phyloP scores from a whole-genome alignment of 169 alveolate species.

The Plasmodium malariae region DNA sequence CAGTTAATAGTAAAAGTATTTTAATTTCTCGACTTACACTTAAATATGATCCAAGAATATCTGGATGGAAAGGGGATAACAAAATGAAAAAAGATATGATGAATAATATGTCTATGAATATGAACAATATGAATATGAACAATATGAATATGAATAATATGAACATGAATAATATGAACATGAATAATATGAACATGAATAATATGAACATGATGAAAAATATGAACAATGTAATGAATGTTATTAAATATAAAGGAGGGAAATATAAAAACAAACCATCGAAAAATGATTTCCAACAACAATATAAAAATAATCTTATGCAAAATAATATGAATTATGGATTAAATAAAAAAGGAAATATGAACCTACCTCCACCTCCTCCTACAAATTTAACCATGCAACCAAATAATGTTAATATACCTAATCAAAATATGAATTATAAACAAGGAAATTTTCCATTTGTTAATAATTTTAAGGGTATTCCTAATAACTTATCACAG shows the following conservation, averaged over 20 bases:
- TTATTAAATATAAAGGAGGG: conserved; percentile 57
- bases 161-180: conserved; percentile 34
- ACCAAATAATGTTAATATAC: conserved; percentile 51
- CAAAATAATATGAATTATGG: conserved; percentile 69
- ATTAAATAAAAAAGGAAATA: conserved; percentile 72
- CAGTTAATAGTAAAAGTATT: conserved; percentile 72
- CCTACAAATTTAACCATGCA: conserved; percentile 57
- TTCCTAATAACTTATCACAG: conserved; percentile 54
- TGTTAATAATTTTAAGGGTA: conserved; percentile 66
- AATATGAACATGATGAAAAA: conserved; percentile 60
- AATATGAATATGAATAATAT: not conserved
- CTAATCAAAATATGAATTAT: conserved; percentile 73
- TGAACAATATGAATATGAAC: conserved; percentile 19
- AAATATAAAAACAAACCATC: conserved; percentile 46
- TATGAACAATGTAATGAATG: conserved; percentile 34
- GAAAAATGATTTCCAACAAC: conserved; percentile 75
- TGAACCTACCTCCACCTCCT: conserved; percentile 76
- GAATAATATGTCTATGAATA: conserved; percentile 1
- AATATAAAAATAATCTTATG: conserved; percentile 63
- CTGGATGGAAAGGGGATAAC: conserved; percentile 78
- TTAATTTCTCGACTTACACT: conserved; percentile 69
- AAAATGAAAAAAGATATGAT: conserved; percentile 67
- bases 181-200: conserved; percentile 12
- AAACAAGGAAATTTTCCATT: conserved; percentile 66
- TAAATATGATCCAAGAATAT: conserved; percentile 81